phyloP scores from a whole-genome alignment of 1,284 basidiomycete genomes.

The Schizophyllum amplum region DNA sequence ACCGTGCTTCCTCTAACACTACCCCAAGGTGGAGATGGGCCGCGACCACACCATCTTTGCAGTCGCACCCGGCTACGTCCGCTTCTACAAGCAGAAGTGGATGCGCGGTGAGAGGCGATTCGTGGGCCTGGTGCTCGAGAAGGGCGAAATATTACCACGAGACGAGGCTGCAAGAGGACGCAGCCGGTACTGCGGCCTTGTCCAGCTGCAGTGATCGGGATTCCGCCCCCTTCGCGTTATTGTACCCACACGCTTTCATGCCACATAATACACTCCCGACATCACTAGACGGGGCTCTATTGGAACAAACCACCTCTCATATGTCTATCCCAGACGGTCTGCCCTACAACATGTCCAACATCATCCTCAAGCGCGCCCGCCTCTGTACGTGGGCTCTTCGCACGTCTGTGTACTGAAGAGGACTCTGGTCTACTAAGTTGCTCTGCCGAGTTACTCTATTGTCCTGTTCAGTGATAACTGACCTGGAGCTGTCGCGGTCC shows the following conservation, averaged over 20 bases:
- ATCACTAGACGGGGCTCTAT: background rate
- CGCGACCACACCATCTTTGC: constrained; percentile 91
- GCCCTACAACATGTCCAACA: too few relatives aligned
- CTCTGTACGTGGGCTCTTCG: too few relatives aligned
- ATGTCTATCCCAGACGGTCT: too few relatives aligned
- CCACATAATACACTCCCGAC: background rate
- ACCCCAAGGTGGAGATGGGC: constrained; percentile 72
- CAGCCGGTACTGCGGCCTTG: constrained; percentile 69
- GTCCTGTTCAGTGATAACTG: too few relatives aligned
- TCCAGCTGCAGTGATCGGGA: constrained; percentile 40
- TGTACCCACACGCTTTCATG: background rate
- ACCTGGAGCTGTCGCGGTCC: too few relatives aligned
- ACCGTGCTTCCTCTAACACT: constrained; percentile 5
- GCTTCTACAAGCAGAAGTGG: constrained; percentile 79
- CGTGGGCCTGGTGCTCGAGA: constrained; percentile 74
- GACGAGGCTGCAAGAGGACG: constrained; percentile 66
- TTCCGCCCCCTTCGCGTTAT: background rate
- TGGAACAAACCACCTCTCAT: too few relatives aligned
- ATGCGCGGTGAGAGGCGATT: constrained; percentile 67
- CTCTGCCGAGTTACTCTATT: too few relatives aligned
- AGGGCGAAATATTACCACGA: constrained; percentile 78
- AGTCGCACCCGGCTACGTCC: constrained; percentile 80
- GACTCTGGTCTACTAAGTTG: too few relatives aligned
- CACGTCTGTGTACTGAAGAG: too few relatives aligned
- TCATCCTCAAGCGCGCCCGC: too few relatives aligned